Evolutionary conservation across 1,284 basidiomycete genomes (phyloP).

Genomic region (Omphalotus olearius): DNA sequence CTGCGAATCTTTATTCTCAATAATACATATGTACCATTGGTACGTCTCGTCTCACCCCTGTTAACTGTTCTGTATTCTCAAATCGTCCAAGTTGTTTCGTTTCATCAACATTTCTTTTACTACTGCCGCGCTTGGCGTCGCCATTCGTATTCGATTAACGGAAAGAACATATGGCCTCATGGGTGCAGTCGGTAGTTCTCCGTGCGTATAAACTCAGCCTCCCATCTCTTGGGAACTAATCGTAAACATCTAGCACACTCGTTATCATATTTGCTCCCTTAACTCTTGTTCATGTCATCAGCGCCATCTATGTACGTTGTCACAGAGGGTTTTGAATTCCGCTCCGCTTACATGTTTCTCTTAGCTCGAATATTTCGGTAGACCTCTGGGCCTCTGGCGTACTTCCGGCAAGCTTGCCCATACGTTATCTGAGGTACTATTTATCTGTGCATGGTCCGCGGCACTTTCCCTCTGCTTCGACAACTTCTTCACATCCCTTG

Average conservation of each 20-base stretch:
- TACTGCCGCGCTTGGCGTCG: slow-evolving; percentile 74
- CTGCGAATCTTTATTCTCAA: slow-evolving; percentile 62
- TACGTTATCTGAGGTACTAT: slow-evolving; percentile 79
- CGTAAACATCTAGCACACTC: slow-evolving; percentile 51
- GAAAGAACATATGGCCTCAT: slow-evolving; percentile 50
- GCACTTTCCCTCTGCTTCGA: slow-evolving; percentile 84
- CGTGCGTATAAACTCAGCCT: slow-evolving; percentile 42
- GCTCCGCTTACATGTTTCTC: slow-evolving; percentile 11
- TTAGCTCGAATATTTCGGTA: slow-evolving; percentile 87
- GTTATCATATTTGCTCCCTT: slow-evolving; percentile 85
- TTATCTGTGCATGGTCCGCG: slow-evolving; percentile 92
- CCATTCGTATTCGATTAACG: slow-evolving; percentile 65
- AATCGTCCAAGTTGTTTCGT: slow-evolving; percentile 66
- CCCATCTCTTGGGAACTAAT: slow-evolving; percentile 12
- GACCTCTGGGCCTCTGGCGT: slow-evolving; percentile 85
- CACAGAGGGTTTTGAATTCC: background rate
- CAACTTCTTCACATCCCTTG: slow-evolving; percentile 85
- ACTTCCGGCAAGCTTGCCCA: slow-evolving; percentile 80
- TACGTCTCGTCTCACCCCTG: slow-evolving; percentile 29
- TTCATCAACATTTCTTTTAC: slow-evolving; percentile 83
- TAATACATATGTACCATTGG: slow-evolving; percentile 74
- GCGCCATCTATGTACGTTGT: slow-evolving; percentile 70
- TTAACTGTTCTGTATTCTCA: slow-evolving; percentile 17
- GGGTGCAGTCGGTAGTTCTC: slow-evolving; percentile 78
- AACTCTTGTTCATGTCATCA: slow-evolving; percentile 83